Conservation (phyloP, 805 yeast genomes). For the Saccharomycopsis javanensis region DNA sequence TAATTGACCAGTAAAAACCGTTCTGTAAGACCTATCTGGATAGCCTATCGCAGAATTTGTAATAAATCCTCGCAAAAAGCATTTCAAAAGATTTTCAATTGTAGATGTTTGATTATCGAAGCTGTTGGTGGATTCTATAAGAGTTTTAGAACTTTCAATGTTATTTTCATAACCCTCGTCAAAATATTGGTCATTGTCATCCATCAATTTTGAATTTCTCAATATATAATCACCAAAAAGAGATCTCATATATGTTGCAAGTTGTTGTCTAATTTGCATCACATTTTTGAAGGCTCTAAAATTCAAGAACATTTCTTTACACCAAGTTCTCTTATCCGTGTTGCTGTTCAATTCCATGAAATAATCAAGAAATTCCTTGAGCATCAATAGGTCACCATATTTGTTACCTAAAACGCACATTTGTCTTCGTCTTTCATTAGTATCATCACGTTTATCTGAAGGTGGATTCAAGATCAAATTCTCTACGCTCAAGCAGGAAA, state of each 20-base stretch:
- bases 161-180: slow-evolving; percentile 26
- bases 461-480: slow-evolving; percentile 74
- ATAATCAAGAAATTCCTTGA: slow-evolving; percentile 66
- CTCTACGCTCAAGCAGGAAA: slow-evolving; percentile 87
- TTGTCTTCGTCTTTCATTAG: slow-evolving; percentile 63
- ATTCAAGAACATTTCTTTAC: slow-evolving; percentile 66
- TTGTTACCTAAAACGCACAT: slow-evolving; percentile 60
- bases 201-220: background rate
- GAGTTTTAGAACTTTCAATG: background rate
- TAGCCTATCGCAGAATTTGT: slow-evolving; percentile 86
- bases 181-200: slow-evolving; percentile 13
- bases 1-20: slow-evolving; percentile 74
- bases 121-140: background rate
- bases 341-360: slow-evolving; percentile 36
- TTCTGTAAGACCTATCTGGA: slow-evolving; percentile 89
- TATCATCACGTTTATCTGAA: slow-evolving; percentile 73
- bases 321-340: slow-evolving; percentile 69
- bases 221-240: slow-evolving; percentile 28
- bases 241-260: slow-evolving; percentile 53
- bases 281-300: slow-evolving; percentile 76
- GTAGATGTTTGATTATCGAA: slow-evolving; percentile 32
- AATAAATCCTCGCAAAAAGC: slow-evolving; percentile 78
- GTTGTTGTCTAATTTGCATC: slow-evolving; percentile 61
- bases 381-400: slow-evolving; percentile 75
- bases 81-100: slow-evolving; percentile 52